Conservation (phyloP, 176 grass and related monocot species). For the Urochloa ruziziensis region DNA sequence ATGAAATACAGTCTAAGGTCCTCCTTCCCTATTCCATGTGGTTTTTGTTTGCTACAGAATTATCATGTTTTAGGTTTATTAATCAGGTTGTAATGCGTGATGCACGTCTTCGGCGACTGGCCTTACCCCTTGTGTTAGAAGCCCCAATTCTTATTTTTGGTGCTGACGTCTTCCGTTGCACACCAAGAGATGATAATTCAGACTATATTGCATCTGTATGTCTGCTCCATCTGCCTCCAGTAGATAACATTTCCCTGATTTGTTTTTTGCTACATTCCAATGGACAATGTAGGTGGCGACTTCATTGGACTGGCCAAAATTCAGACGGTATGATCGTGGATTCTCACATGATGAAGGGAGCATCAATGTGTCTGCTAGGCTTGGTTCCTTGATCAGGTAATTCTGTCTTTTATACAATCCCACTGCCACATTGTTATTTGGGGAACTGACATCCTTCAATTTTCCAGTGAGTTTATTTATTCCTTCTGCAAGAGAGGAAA, state of each 20-base stretch:
- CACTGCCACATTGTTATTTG: background rate
- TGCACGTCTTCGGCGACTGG: background rate
- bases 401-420: background rate
- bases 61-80: background rate
- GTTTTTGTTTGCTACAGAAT: background rate
- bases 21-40: background rate
- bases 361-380: background rate
- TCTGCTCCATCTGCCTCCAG: no score
- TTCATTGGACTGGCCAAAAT: background rate
- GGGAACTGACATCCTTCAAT: background rate
- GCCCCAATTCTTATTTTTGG: background rate
- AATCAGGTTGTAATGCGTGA: background rate
- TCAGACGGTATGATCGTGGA: background rate
- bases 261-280: background rate
- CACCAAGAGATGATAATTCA: background rate
- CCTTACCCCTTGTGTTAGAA: background rate
- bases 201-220: background rate
- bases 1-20: background rate
- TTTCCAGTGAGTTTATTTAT: background rate
- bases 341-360: background rate
- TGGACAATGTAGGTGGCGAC: background rate
- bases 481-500: background rate
- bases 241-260: background rate
- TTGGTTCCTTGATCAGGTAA: background rate
- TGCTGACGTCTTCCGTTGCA: background rate